phyloP scores from a whole-genome alignment of 2,329 filamentous ascomycete genomes.

The Penicillium sp. region DNA sequence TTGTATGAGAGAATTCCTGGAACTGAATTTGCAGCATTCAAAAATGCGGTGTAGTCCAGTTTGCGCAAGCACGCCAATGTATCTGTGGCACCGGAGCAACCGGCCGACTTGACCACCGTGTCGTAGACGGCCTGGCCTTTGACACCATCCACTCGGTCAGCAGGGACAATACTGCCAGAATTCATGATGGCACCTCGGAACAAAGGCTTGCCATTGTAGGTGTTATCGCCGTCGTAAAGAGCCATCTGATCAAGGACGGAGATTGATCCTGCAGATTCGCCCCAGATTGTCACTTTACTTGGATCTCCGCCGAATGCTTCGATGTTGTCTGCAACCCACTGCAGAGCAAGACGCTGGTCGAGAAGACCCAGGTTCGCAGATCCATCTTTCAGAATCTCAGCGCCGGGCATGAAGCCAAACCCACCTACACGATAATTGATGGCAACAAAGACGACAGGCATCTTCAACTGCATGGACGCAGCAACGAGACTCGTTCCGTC shows the following conservation, averaged over 20 bases:
- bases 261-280: constrained; percentile 65
- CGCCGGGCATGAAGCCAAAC: constrained; percentile 67
- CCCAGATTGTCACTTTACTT: constrained; percentile 72
- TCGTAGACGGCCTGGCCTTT: constrained; percentile 58
- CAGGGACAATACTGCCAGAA: constrained; percentile 58
- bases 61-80: constrained; percentile 46
- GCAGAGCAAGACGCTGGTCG: constrained; percentile 64
- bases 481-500: constrained; percentile 30
- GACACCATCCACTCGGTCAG: constrained; percentile 57
- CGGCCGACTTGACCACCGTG: constrained; percentile 42
- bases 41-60: constrained; percentile 43
- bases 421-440: constrained; percentile 72
- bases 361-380: constrained; percentile 64
- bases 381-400: constrained; percentile 61
- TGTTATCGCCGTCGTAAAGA: constrained; percentile 65
- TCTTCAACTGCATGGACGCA: constrained; percentile 42
- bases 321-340: constrained; percentile 76
- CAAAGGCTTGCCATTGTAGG: constrained; percentile 66
- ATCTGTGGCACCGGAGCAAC: constrained; percentile 39
- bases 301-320: constrained; percentile 72
- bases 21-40: constrained; percentile 63
- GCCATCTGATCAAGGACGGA: constrained; percentile 72
- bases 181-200: constrained; percentile 77
- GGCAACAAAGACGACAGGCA: constrained; percentile 67
- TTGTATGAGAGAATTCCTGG: constrained; percentile 62